phyloP scores from a whole-genome alignment of 2,329 filamentous ascomycete genomes.

The Gnomoniopsis smithogilvyi region DNA sequence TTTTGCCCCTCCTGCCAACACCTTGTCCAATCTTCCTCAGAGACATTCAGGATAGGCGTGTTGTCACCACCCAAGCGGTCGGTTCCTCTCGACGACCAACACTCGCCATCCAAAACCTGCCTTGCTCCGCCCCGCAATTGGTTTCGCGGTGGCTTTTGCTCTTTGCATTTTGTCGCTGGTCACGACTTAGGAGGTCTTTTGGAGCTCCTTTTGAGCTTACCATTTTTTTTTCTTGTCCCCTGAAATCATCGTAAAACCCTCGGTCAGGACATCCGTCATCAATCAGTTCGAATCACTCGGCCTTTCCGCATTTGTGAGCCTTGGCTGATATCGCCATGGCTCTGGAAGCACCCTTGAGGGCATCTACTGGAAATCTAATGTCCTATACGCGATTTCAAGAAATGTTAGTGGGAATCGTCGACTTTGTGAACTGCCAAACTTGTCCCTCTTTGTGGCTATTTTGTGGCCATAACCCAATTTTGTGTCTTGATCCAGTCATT shows the following conservation, averaged over 20 bases:
- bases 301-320: not conserved
- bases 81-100: not conserved
- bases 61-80: constrained; percentile 7
- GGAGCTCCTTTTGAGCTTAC: not conserved
- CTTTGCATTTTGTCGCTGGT: constrained; percentile 9
- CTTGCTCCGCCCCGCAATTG: constrained; percentile 11
- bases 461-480: too few relatives aligned
- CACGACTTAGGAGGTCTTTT: not conserved
- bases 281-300: not conserved
- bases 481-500: not conserved
- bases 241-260: not conserved
- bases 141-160: not conserved
- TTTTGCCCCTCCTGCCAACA: constrained; percentile 12
- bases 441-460: constrained; percentile 43
- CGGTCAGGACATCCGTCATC: constrained; percentile 2
- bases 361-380: constrained; percentile 57
- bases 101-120: constrained; percentile 4
- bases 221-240: not conserved
- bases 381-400: constrained; percentile 51
- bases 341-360: constrained; percentile 59
- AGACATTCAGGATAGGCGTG: constrained; percentile 6
- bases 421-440: not conserved
- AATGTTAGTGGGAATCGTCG: constrained; percentile 40
- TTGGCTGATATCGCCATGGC: constrained; percentile 42
- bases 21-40: constrained; percentile 1